These are phyloP conservation scores for Besnoitia besnoiti DNA, from an alignment of 169 alveolate genomes.

Conservation along the genomic window DNA sequence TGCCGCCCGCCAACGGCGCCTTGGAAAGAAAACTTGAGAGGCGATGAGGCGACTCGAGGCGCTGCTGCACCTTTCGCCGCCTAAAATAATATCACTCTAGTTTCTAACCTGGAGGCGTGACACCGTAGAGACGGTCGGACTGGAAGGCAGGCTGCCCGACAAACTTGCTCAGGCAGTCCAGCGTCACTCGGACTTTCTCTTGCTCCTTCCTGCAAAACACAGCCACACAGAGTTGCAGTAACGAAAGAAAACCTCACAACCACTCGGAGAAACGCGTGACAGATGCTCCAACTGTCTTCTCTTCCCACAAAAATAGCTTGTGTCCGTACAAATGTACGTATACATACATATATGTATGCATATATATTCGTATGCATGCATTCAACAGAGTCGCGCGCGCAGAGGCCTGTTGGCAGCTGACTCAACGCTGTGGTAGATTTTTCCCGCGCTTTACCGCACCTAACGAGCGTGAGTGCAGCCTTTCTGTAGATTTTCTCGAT, in stretches of 20 bases:
- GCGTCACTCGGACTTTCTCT: slow-evolving; percentile 61
- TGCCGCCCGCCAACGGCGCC: too few species aligned
- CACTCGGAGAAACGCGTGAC: not conserved
- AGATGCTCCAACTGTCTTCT: too few species aligned
- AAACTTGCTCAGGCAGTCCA: slow-evolving; percentile 73
- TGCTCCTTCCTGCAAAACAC: slow-evolving; percentile 46
- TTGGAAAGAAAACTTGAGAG: too few species aligned
- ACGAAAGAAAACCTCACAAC: not conserved
- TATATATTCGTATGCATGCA: not conserved
- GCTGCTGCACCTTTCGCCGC: too few species aligned
- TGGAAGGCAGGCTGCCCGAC: slow-evolving; percentile 76
- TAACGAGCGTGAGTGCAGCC: slow-evolving; percentile 87
- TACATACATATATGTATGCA: not conserved
- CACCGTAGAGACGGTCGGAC: slow-evolving; percentile 73
- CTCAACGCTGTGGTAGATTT: too few species aligned
- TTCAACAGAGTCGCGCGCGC: too few species aligned
- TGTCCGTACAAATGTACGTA: not conserved
- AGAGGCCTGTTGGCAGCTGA: too few species aligned
- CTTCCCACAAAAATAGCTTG: too few species aligned
- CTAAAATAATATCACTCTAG: too few species aligned
- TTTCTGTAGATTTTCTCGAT: slow-evolving; percentile 87
- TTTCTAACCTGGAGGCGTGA: slow-evolving; percentile 71
- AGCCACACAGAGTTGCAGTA: not conserved
- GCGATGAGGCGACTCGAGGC: too few species aligned
- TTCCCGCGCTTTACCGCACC: slow-evolving; percentile 62